Conservation (phyloP, 495 filamentous ascomycete genomes). For the Aspergillus avenaceus region DNA sequence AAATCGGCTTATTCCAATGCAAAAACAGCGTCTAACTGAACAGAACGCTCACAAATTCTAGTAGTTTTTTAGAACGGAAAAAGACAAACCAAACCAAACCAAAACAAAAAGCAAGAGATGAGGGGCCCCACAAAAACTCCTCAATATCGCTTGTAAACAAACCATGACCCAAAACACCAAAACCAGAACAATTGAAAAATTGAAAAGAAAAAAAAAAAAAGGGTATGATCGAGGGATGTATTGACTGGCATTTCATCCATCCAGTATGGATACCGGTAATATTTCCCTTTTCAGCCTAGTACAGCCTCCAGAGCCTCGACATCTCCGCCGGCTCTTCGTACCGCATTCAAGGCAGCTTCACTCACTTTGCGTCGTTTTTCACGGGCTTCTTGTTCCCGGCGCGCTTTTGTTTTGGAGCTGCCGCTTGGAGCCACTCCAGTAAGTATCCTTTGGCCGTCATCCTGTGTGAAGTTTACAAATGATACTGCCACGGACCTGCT, state of each 20-base stretch:
- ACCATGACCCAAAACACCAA: background rate
- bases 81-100: background rate
- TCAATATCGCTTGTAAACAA: background rate
- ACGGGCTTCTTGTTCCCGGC: constrained; percentile 78
- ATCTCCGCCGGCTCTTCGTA: constrained; percentile 78
- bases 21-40: background rate
- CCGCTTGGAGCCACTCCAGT: constrained; percentile 89
- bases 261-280: too few species aligned
- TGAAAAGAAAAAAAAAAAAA: constrained; percentile 9
- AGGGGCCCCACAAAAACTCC: background rate
- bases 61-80: too few species aligned
- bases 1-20: background rate
- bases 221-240: too few species aligned
- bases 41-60: background rate
- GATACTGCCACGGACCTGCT: constrained; percentile 49
- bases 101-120: background rate
- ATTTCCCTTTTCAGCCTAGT: constrained; percentile 26
- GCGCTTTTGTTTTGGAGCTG: constrained; percentile 86
- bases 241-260: too few species aligned
- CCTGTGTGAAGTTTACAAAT: constrained; percentile 91
- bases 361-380: constrained; percentile 74
- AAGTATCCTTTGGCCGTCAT: constrained; percentile 75
- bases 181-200: background rate
- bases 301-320: constrained; percentile 49
- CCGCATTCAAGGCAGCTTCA: constrained; percentile 67